A percentile compares a stretch with the other conserved stretches of the same genome.
These are phyloP conservation scores for Acer yangbiense DNA, from an alignment of 345 rosid genomes.

Conservation along the genomic window DNA sequence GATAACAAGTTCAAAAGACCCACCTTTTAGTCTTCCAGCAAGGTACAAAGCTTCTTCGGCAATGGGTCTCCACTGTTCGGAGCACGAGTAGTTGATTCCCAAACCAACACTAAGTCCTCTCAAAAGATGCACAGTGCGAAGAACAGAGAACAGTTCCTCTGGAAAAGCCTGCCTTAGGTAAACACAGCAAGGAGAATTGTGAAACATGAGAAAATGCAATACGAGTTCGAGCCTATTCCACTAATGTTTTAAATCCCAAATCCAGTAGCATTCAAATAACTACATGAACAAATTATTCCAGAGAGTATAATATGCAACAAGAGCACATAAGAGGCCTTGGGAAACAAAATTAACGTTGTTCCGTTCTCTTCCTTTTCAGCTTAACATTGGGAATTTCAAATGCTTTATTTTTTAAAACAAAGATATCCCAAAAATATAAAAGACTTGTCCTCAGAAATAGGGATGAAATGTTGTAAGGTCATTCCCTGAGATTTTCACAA, in stretches of 20 bases:
- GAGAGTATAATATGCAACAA: no score
- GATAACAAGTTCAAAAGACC: background rate
- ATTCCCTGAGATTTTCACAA: background rate
- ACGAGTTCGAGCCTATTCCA: background rate
- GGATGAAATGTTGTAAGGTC: background rate
- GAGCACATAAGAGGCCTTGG: no score
- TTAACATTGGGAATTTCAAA: background rate
- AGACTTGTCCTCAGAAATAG: background rate
- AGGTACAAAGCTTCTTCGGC: slow-evolving; percentile 79
- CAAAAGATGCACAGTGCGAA: slow-evolving; percentile 78
- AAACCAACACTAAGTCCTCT: slow-evolving; percentile 96
- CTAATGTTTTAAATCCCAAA: no score
- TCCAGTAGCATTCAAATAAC: no score
- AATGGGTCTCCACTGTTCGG: slow-evolving; percentile 82
- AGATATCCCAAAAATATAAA: background rate
- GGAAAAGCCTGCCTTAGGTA: slow-evolving; percentile 64
- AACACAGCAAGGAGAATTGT: background rate
- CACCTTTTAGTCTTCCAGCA: slow-evolving; percentile 79
- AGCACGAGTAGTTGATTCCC: slow-evolving; percentile 80
- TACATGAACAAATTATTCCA: no score
- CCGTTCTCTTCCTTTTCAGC: background rate
- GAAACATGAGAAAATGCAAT: background rate
- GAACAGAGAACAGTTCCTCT: slow-evolving; percentile 87
- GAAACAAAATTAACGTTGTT: background rate
- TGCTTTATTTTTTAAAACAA: background rate